A percentile compares a stretch with the other conserved stretches of the same genome.
Conservation (phyloP, 1,284 basidiomycete species). For the Anthracocystis panici-leucophaei region DNA sequence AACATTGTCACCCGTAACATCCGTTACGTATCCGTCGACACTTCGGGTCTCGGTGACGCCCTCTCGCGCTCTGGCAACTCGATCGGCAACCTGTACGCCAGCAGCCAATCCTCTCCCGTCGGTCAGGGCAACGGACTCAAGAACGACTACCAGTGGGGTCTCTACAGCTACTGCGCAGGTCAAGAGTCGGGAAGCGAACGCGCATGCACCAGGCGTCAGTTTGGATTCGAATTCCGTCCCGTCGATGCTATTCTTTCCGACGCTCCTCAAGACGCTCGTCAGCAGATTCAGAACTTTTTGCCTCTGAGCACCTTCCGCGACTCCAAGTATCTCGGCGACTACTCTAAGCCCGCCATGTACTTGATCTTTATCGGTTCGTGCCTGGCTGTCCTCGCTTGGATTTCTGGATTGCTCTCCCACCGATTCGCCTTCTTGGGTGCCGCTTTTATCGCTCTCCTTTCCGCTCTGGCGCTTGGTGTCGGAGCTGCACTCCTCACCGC, state of each 20-base stretch:
- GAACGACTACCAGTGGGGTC: slow-evolving; percentile 58
- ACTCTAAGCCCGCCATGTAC: slow-evolving; percentile 60
- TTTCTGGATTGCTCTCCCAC: slow-evolving; percentile 58
- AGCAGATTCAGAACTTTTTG: slow-evolving; percentile 31
- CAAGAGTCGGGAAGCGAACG: slow-evolving; percentile 26
- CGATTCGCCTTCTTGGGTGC: slow-evolving; percentile 62
- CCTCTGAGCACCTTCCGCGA: slow-evolving; percentile 47
- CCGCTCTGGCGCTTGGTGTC: slow-evolving; percentile 52
- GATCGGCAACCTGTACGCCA: slow-evolving; percentile 50
- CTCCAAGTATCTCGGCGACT: slow-evolving; percentile 51
- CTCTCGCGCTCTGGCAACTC: slow-evolving; percentile 22
- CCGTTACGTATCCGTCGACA: slow-evolving; percentile 51
- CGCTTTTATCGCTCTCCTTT: slow-evolving; percentile 58
- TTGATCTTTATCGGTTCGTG: slow-evolving; percentile 66
- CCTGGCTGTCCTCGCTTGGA: slow-evolving; percentile 59
- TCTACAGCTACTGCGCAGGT: slow-evolving; percentile 62
- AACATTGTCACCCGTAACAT: slow-evolving; percentile 68
- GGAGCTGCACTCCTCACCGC: slow-evolving; percentile 65
- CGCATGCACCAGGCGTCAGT: slow-evolving; percentile 31
- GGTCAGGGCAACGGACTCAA: slow-evolving; percentile 48
- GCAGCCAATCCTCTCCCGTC: slow-evolving; percentile 30
- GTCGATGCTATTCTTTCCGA: slow-evolving; percentile 40
- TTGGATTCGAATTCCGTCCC: slow-evolving; percentile 59
- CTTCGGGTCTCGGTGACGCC: slow-evolving; percentile 36
- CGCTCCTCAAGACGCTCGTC: slow-evolving; percentile 24